Base-by-base conservation (phyloP, 331 rosid genomes). In the Erythrophleum ivorense region DNA sequence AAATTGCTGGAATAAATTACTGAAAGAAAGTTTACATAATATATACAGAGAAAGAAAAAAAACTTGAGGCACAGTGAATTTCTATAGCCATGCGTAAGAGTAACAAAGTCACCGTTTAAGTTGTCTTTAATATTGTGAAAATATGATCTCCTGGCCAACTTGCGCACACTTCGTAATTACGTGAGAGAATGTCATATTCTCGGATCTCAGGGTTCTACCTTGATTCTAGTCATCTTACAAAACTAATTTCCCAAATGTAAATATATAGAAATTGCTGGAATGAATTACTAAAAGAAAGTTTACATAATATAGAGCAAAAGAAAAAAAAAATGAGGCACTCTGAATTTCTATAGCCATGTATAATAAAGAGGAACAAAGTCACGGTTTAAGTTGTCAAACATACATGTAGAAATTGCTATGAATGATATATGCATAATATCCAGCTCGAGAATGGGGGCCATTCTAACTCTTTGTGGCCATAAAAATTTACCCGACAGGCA, bases 311-410 rank as follows among this genome's bases (percentile, higher is more conserved):
- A 59, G 43, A 60, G 31, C n/a, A n/a, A 80, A 78, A 78, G 40
- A 33, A 48, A 77, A 75, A 81, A 65, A 46, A 52, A 41, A 15
- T 68, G n/a, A 34, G 85, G 77, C 65, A 59, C 31, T 70, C n/a
- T 21, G 31, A 76, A 38, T 69, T 69, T 46, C n/a, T 49, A 36
- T 11, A 52, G 78, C 24, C 78, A 77, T 5, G 34, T 46, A 31
- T 45, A 46, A 21, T 4, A 31, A 18, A 50, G 21, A n/a, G 48
- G 31, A 15, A 50, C 48, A 33, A 50, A 33, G 46, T 18, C 77
- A 52, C 19, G 48, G 8, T 46, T 43, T 45, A 15, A 12, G 8
- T 70, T 13, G 43, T 48, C 24, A 49, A 6, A 48, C 15, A 9
- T 21, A 52, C 7, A 16, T 0, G 40, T 16, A 15, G 18, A 50